These are phyloP conservation scores for Nemania sp. DNA, from an alignment of 2,329 filamentous ascomycete species.

Conservation along the genomic window DNA sequence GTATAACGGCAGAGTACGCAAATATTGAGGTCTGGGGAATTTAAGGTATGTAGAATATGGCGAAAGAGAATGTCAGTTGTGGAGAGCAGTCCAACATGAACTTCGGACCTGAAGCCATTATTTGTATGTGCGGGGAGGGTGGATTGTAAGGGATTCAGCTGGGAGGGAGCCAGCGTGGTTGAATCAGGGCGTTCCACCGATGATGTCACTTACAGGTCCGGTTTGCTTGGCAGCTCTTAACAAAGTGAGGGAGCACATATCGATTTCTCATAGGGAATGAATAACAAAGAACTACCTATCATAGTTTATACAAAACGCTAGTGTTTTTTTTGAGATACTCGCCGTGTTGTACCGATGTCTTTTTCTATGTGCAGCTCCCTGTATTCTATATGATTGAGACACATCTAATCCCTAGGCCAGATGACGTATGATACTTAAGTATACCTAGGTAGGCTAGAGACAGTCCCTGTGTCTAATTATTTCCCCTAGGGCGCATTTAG, in stretches of 20 bases:
- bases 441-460: too few species aligned
- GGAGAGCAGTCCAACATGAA: too few species aligned
- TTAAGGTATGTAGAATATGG: neutral
- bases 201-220: constrained; percentile 1
- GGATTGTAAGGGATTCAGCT: neutral
- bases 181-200: constrained; percentile 3
- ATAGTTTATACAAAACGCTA: neutral
- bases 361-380: too few species aligned
- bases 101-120: neutral
- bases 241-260: neutral
- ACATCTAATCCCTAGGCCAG: too few species aligned
- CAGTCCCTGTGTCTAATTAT: too few species aligned
- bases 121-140: neutral
- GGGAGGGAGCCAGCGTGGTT: neutral
- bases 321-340: too few species aligned
- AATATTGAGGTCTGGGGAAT: neutral
- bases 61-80: neutral
- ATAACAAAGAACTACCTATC: neutral
- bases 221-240: neutral
- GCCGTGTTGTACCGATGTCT: too few species aligned
- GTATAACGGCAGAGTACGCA: neutral
- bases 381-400: too few species aligned
- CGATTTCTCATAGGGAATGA: neutral
- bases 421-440: too few species aligned
- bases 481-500: too few species aligned